These are phyloP conservation scores for Apiotrichum sp. DNA, from an alignment of 1,284 basidiomycete species.

Conservation along the genomic window DNA sequence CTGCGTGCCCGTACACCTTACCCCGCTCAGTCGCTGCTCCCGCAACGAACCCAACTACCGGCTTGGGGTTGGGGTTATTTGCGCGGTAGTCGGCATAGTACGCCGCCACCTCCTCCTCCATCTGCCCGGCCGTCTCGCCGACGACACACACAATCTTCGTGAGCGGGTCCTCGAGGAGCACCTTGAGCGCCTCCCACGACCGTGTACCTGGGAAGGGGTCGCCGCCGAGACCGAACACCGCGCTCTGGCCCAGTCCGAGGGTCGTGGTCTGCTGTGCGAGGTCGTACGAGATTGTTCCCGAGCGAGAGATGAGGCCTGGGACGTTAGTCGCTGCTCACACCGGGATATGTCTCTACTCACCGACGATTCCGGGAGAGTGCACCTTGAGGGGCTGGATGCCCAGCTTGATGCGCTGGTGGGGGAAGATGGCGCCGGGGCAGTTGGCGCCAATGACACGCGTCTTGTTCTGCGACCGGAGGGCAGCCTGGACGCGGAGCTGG, in stretches of 20 bases:
- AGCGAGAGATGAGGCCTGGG: conserved; percentile 72
- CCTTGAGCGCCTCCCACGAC: conserved; percentile 75
- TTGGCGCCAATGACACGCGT: conserved; percentile 82
- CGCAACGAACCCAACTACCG: conserved; percentile 91
- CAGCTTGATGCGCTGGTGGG: conserved; percentile 85
- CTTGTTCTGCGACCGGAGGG: conserved; percentile 80
- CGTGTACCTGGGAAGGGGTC: conserved; percentile 84
- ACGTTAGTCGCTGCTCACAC: too few relatives aligned
- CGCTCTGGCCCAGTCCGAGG: conserved; percentile 85
- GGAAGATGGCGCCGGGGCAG: conserved; percentile 87
- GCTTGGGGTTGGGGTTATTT: conserved; percentile 61
- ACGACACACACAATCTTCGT: conserved; percentile 91
- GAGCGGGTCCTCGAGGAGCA: conserved; percentile 75
- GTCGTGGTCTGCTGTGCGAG: conserved; percentile 89
- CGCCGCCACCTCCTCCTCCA: conserved; percentile 98
- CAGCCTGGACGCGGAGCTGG: conserved; percentile 65
- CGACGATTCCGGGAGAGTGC: conserved; percentile 82
- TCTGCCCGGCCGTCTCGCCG: conserved; percentile 81
- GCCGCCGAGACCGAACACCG: conserved; percentile 91
- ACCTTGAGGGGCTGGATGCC: conserved; percentile 95
- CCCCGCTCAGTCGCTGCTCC: conserved; percentile 90
- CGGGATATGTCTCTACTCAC: neutral
- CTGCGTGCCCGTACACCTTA: conserved; percentile 86
- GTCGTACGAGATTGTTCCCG: conserved; percentile 72
- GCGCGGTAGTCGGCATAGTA: conserved; percentile 74